These are phyloP conservation scores for Hyphopichia wangnamkhiaoensis DNA, from an alignment of 1,139 yeast species.

Conservation along the genomic window DNA sequence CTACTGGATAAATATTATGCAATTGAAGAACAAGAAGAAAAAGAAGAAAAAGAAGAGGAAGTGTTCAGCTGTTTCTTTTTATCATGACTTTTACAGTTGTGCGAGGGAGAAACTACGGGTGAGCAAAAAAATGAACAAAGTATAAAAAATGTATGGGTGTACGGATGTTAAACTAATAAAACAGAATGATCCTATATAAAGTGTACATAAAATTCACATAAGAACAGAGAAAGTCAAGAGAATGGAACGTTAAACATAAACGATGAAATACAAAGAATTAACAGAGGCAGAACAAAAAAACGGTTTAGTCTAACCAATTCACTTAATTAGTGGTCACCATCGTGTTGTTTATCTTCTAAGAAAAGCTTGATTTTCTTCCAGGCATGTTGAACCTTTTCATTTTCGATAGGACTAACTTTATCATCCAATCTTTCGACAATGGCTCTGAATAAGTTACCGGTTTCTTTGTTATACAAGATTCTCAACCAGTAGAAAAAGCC, in stretches of 20 bases:
- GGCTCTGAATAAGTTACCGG: conserved; percentile 44
- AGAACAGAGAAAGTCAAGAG: background rate
- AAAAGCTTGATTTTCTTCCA: conserved; percentile 47
- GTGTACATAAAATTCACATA: conserved; percentile 3
- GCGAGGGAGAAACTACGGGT: background rate
- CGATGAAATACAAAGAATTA: background rate
- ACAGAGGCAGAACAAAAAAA: no score
- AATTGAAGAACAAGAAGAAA: conserved; percentile 1
- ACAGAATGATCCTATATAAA: background rate
- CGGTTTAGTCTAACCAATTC: no score
- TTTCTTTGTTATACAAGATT: conserved; percentile 53
- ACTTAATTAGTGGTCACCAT: conserved; percentile 1
- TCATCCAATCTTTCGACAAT: conserved; percentile 47
- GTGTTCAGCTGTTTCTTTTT: background rate
- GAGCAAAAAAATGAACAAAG: background rate
- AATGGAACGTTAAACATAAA: background rate
- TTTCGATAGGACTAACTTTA: conserved; percentile 39
- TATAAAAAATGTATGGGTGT: background rate
- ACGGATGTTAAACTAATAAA: background rate
- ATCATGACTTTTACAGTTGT: no score
- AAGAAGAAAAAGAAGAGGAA: conserved; percentile 1
- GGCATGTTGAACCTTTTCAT: conserved; percentile 43
- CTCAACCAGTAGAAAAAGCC: conserved; percentile 69
- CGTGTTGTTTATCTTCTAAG: conserved; percentile 33
- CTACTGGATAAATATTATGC: conserved; percentile 24